Evolutionary conservation across 2,329 filamentous ascomycete genomes (phyloP), one percentile per base, ranked within the genome.

Genomic region (Penicillium rolfsii): DNA sequence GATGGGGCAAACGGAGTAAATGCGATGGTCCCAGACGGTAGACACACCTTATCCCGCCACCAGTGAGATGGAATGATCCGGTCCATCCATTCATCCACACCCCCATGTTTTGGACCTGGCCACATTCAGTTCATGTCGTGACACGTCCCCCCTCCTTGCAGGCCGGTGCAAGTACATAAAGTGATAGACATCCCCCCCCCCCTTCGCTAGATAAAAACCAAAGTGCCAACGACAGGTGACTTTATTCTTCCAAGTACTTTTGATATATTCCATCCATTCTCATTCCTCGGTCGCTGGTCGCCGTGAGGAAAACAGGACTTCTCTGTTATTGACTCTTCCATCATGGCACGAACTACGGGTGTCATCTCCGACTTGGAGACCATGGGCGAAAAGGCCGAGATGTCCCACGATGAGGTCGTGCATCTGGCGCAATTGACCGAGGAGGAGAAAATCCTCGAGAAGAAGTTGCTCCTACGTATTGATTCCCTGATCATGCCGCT

Each of bases 401-500:
- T 68, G 53, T 55, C 59, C 19, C 67, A 70, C 48, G 66, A 70
- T 30, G 67, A 70, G 33, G 61, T 67, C 26, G 36, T 70, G 6
- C 57, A 66, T n/a, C 41, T 68, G 22, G 49, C 66, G 1, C 36
- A 59, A 24, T 41, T 70, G 53, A 64, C 66, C 1, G 55, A 59
- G n/a, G 75, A 78, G 50, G 76, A 79, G 59, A 71, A 70, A 40
- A 62, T 69, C 1, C 57, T 77, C 8, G 75, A 79, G 66, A 76
- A 73, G 60, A 73, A 77, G 60, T 66, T 79, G 56, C 70, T 71
- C 5, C 57, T 56, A 28, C 74, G 73, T 41, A 77, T 79, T 50
- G 77, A 79, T 60, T 45, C 63, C 2, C 55, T 74, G 55, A 75
- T 78, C 50, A 77, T 79, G 73, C 77, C 77, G 9, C 63, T 77